These are phyloP conservation scores for Corylus avellana DNA, from an alignment of 306 rosid species.

Conservation along the genomic window DNA sequence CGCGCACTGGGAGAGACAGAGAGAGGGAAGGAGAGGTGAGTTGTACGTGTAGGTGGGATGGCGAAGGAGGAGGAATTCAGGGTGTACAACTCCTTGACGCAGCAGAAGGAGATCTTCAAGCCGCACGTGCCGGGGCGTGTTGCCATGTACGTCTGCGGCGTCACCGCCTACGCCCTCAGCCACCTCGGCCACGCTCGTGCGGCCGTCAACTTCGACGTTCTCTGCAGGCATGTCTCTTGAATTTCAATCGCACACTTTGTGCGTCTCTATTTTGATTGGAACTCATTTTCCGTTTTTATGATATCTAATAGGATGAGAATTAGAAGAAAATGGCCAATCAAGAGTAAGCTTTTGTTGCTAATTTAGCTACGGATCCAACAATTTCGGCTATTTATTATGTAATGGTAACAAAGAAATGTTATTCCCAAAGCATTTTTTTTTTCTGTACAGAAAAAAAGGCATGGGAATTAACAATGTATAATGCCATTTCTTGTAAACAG, in stretches of 20 bases:
- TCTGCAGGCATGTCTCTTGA: slow-evolving; percentile 52
- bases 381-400: background rate
- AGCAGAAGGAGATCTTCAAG: slow-evolving; percentile 73
- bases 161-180: slow-evolving; percentile 86
- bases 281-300: background rate
- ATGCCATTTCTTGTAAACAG: too few species aligned
- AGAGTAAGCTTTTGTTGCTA: background rate
- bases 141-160: slow-evolving; percentile 89
- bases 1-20: background rate
- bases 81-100: slow-evolving; percentile 84
- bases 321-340: too few species aligned
- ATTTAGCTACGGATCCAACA: background rate
- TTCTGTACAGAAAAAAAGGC: background rate
- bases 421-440: background rate
- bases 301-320: background rate
- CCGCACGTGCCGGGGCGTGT: slow-evolving; percentile 63
- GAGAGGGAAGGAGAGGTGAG: background rate
- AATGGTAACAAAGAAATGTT: too few species aligned
- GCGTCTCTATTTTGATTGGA: too few species aligned
- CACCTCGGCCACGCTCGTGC: slow-evolving; percentile 97
- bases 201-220: slow-evolving; percentile 83
- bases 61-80: slow-evolving; percentile 56
- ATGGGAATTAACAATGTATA: background rate
- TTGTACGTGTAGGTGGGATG: slow-evolving; percentile 34
- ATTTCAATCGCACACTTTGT: background rate